Conservation (phyloP, 1,284 basidiomycete species). For the Pisolithus thermaeus region DNA sequence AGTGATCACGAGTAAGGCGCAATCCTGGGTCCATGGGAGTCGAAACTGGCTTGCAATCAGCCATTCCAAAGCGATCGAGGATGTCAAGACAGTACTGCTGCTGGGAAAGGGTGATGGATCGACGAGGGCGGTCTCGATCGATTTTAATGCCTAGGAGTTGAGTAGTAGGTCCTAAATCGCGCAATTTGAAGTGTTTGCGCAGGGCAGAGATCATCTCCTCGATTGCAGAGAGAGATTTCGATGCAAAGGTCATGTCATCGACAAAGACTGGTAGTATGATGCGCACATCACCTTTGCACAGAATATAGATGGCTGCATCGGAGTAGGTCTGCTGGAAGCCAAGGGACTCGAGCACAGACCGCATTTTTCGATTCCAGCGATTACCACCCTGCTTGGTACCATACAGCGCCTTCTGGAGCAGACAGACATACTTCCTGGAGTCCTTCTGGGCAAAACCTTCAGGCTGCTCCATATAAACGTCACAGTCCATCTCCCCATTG, state of each 20-base stretch:
- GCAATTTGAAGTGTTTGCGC: constrained; percentile 29
- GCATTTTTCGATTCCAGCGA: neutral
- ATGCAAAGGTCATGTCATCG: neutral
- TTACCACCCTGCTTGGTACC: neutral
- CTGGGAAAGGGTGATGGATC: neutral
- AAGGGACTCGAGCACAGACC: neutral
- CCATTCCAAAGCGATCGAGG: constrained; percentile 17
- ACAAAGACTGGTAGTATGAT: constrained; percentile 11
- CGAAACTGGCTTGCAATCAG: neutral
- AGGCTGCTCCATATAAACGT: constrained; percentile 11
- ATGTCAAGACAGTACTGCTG: constrained; percentile 12
- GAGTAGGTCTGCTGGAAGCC: neutral
- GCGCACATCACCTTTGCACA: constrained; percentile 1
- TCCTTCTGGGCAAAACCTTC: constrained; percentile 14
- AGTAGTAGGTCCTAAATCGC: constrained; percentile 28
- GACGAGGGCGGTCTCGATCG: constrained; percentile 17
- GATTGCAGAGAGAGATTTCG: constrained; percentile 8
- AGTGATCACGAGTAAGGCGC: too few species aligned
- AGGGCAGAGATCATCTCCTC: constrained; percentile 22
- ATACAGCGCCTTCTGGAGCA: constrained; percentile 23
- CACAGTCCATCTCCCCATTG: too few species aligned
- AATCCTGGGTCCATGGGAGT: too few species aligned
- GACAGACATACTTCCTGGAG: constrained; percentile 12
- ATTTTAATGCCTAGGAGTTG: constrained; percentile 35
- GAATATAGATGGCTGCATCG: neutral